Conservation (phyloP, 169 alveolate species). For the Cyclospora cayetanensis region DNA sequence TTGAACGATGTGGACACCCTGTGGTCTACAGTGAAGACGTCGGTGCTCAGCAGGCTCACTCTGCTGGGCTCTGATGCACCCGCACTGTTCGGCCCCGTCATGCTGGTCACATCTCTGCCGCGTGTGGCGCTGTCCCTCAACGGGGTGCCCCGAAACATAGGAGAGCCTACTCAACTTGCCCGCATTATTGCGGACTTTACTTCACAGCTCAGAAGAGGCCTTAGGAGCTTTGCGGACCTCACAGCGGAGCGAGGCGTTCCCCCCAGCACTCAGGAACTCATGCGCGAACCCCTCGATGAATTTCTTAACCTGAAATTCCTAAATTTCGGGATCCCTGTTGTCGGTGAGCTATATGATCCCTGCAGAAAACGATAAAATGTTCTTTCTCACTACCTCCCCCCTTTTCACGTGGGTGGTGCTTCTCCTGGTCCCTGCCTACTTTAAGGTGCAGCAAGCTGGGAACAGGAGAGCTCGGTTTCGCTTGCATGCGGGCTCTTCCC, state of each 20-base stretch:
- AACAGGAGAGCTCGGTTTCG: too few relatives aligned
- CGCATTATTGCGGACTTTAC: background rate
- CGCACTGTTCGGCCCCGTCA: background rate
- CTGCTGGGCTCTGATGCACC: background rate
- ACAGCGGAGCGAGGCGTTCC: background rate
- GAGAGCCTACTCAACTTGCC: background rate
- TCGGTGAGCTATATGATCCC: background rate
- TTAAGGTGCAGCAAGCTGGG: too few relatives aligned
- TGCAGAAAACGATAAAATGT: background rate
- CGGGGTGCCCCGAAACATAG: background rate
- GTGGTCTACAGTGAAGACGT: background rate
- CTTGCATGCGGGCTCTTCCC: too few relatives aligned
- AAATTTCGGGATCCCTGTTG: conserved; percentile 3
- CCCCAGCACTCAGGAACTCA: background rate
- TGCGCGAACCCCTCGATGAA: background rate
- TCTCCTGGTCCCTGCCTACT: background rate
- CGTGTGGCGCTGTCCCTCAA: conserved; percentile 5
- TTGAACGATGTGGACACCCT: background rate
- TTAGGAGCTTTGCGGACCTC: background rate
- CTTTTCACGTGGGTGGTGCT: background rate
- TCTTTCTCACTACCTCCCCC: background rate
- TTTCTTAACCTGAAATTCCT: conserved; percentile 5
- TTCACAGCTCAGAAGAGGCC: background rate
- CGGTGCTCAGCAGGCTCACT: background rate
- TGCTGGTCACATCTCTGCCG: conserved; percentile 1